phyloP scores from a whole-genome alignment of 1,284 basidiomycete genomes.

The Malassezia japonica region DNA sequence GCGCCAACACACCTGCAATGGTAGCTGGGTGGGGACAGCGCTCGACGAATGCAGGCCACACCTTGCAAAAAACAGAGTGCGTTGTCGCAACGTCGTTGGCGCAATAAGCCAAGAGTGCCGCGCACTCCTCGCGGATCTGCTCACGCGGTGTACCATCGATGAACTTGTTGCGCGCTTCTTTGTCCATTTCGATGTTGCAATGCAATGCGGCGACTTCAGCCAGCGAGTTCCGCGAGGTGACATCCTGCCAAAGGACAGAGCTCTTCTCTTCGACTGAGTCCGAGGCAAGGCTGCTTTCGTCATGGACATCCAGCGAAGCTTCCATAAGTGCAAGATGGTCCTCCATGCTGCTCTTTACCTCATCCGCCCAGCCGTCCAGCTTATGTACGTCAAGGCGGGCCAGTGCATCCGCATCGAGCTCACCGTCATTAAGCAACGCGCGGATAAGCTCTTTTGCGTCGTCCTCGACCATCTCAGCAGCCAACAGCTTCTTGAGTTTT shows the following conservation, averaged over 20 bases:
- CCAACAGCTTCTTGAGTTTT: constrained; percentile 52
- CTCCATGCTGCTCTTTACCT: constrained; percentile 4
- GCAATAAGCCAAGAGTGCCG: constrained; percentile 78
- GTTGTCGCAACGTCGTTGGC: constrained; percentile 75
- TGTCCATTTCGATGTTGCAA: constrained; percentile 71
- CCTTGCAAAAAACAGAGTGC: constrained; percentile 67
- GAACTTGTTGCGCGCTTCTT: constrained; percentile 70
- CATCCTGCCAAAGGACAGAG: constrained; percentile 65
- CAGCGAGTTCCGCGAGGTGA: constrained; percentile 83
- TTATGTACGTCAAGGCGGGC: constrained; percentile 5
- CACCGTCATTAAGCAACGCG: constrained; percentile 17
- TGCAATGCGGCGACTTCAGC: constrained; percentile 84
- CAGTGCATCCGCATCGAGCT: constrained; percentile 45
- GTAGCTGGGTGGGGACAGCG: constrained; percentile 87
- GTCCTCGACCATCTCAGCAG: constrained; percentile 29
- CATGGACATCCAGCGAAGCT: background rate
- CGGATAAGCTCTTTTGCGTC: constrained; percentile 37
- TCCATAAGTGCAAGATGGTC: constrained; percentile 5
- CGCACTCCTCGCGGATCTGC: constrained; percentile 61
- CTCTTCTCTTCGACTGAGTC: background rate
- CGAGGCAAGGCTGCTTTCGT: background rate
- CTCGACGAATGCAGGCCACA: constrained; percentile 72
- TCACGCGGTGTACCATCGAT: constrained; percentile 54
- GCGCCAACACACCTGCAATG: constrained; percentile 79
- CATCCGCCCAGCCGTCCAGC: constrained; percentile 4